Evolutionary conservation across 2,329 filamentous ascomycete species (phyloP).

Genomic region (Pseudocercospora eumusae): DNA sequence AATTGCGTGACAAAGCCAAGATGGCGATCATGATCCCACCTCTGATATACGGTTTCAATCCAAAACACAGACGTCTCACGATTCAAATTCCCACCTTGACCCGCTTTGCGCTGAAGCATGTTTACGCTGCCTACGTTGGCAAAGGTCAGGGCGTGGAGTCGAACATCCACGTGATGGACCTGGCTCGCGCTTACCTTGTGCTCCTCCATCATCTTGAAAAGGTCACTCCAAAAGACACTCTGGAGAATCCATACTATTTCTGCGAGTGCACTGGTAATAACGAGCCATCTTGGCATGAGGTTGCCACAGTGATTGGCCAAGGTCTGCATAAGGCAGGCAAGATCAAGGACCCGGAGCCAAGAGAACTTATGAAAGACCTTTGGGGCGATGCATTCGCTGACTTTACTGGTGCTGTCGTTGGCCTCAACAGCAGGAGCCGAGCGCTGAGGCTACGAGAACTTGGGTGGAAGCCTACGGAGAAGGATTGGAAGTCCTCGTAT

Average conservation of each 20-base stretch:
- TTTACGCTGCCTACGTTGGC: constrained; percentile 50
- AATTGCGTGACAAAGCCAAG: constrained; percentile 46
- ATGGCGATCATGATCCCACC: constrained; percentile 53
- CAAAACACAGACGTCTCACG: constrained; percentile 44
- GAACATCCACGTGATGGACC: constrained; percentile 52
- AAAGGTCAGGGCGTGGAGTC: constrained; percentile 47
- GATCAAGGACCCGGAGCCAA: constrained; percentile 43
- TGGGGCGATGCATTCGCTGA: constrained; percentile 48
- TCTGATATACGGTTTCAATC: constrained; percentile 50
- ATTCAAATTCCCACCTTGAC: constrained; percentile 53
- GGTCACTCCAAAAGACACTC: constrained; percentile 34
- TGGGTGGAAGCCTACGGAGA: constrained; percentile 51
- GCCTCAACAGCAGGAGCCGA: constrained; percentile 47
- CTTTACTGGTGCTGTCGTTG: constrained; percentile 43
- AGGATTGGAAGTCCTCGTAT: constrained; percentile 44
- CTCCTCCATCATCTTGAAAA: constrained; percentile 51
- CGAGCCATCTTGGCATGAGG: constrained; percentile 49
- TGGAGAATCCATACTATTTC: constrained; percentile 55
- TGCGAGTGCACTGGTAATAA: constrained; percentile 46
- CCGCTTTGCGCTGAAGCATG: constrained; percentile 53
- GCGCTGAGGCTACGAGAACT: constrained; percentile 49
- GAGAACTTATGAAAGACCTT: constrained; percentile 40
- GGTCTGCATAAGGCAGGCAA: constrained; percentile 44
- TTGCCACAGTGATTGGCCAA: constrained; percentile 44
- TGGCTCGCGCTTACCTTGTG: constrained; percentile 50